Percentiles rank a stretch among this genome's conserved stretches.
Conservation (phyloP, 306 rosid species). For the Canavalia gladiata region DNA sequence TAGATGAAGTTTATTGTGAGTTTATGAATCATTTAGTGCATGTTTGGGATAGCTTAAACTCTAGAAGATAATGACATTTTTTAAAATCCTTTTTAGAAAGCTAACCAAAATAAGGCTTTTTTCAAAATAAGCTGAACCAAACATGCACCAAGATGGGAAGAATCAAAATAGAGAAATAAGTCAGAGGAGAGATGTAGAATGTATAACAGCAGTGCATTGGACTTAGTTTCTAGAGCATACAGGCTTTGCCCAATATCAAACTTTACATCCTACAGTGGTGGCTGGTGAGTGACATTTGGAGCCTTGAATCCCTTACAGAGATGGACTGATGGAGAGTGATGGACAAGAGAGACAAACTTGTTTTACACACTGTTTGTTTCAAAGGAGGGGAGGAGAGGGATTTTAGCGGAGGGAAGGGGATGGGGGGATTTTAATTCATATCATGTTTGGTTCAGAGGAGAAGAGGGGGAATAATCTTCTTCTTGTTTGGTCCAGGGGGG, state of each 20-base stretch:
- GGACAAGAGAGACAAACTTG: not conserved
- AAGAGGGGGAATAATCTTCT: too few species aligned
- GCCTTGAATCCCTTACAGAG: constrained; percentile 27
- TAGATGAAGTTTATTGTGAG: not conserved
- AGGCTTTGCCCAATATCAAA: not conserved
- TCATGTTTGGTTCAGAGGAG: too few species aligned
- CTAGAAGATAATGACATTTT: too few species aligned
- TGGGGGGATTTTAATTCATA: too few species aligned
- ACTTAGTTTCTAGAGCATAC: not conserved
- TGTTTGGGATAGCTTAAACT: too few species aligned
- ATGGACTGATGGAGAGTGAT: constrained; percentile 19
- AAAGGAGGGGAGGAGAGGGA: too few species aligned
- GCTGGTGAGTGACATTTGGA: constrained; percentile 9
- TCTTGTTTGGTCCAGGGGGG: too few species aligned
- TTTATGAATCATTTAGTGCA: not conserved
- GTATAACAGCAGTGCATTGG: constrained; percentile 11
- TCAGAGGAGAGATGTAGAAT: not conserved
- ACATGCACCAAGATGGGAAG: not conserved
- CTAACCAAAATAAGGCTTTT: too few species aligned
- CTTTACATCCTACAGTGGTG: not conserved
- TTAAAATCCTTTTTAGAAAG: too few species aligned
- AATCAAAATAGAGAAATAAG: not conserved
- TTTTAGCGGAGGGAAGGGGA: too few species aligned
- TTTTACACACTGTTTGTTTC: not conserved
- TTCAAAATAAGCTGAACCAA: too few species aligned